Conservation (phyloP, 2,329 filamentous ascomycete species). For the Beauveria rudraprayagi region DNA sequence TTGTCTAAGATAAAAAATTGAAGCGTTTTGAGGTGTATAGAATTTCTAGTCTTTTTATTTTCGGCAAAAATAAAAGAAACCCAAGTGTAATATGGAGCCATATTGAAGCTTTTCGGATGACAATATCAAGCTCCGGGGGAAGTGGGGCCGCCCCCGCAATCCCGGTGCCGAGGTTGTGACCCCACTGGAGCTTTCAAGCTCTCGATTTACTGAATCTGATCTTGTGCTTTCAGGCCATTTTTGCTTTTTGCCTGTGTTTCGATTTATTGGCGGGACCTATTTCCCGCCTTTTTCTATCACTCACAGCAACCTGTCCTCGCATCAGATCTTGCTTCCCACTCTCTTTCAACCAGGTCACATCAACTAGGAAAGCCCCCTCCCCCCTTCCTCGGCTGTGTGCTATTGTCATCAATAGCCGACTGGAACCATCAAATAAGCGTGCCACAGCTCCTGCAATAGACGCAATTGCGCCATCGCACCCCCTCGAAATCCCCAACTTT, state of each 20-base stretch:
- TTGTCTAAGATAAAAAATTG: neutral
- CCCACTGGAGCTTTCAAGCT: neutral
- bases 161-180: conserved; percentile 7
- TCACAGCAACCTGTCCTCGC: neutral
- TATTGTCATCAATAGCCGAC: neutral
- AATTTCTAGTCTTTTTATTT: too few species aligned
- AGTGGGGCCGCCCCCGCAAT: neutral
- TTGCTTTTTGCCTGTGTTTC: neutral
- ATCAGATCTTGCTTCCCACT: neutral
- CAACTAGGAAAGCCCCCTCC: neutral
- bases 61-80: neutral
- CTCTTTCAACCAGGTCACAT: neutral
- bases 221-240: neutral
- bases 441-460: neutral
- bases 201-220: neutral
- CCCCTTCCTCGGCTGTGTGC: neutral
- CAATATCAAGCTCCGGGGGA: conserved; percentile 6
- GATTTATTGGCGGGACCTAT: too few species aligned
- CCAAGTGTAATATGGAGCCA: neutral
- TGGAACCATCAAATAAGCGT: neutral
- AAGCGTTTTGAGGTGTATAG: too few species aligned
- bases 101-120: neutral
- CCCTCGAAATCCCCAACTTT: neutral
- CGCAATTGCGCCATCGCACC: neutral
- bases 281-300: neutral